Percentiles rank a stretch among this genome's conserved stretches.
Conservation (phyloP, 106 monocot species). For the Narthecium ossifragum region DNA sequence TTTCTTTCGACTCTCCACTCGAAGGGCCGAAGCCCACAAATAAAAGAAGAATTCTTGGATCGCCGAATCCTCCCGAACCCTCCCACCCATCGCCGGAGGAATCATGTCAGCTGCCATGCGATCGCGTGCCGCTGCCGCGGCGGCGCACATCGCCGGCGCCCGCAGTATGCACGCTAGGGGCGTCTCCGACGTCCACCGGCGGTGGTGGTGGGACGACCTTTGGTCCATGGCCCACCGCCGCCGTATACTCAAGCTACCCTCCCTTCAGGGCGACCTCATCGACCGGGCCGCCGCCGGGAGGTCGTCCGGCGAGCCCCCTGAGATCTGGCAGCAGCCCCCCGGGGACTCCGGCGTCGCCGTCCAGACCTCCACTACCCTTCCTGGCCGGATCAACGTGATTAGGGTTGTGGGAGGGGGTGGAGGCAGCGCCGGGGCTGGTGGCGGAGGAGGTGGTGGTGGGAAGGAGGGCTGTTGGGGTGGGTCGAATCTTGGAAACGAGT, state of each 20-base stretch:
- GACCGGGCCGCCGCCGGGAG: slow-evolving; percentile 14
- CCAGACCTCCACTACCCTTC: slow-evolving; percentile 10
- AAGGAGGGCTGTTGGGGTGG: slow-evolving; percentile 53
- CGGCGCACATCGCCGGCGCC: slow-evolving; percentile 19
- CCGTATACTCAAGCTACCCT: slow-evolving; percentile 11
- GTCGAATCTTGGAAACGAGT: slow-evolving; percentile 44
- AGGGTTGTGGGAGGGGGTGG: slow-evolving; percentile 35
- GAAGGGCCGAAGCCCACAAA: too few species aligned
- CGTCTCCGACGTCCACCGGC: slow-evolving; percentile 17
- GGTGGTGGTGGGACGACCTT: slow-evolving; percentile 15
- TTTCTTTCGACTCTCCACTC: too few species aligned
- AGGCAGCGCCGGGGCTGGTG: slow-evolving; percentile 7
- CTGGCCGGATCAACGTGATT: slow-evolving; percentile 54
- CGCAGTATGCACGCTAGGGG: slow-evolving; percentile 25
- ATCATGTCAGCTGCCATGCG: slow-evolving; percentile 22
- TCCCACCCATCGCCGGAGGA: background rate
- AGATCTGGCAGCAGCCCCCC: slow-evolving; percentile 78
- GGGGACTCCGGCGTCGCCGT: slow-evolving; percentile 22
- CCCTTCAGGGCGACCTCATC: slow-evolving; percentile 42
- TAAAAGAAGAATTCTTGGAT: too few species aligned
- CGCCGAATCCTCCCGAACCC: too few species aligned
- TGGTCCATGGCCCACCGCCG: slow-evolving; percentile 14
- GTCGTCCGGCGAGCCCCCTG: slow-evolving; percentile 57
- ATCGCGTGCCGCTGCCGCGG: slow-evolving; percentile 8
- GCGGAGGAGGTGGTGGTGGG: slow-evolving; percentile 4